These are phyloP conservation scores for Alternaria tenuissima DNA, from an alignment of 2,329 filamentous ascomycete genomes.

Conservation along the genomic window DNA sequence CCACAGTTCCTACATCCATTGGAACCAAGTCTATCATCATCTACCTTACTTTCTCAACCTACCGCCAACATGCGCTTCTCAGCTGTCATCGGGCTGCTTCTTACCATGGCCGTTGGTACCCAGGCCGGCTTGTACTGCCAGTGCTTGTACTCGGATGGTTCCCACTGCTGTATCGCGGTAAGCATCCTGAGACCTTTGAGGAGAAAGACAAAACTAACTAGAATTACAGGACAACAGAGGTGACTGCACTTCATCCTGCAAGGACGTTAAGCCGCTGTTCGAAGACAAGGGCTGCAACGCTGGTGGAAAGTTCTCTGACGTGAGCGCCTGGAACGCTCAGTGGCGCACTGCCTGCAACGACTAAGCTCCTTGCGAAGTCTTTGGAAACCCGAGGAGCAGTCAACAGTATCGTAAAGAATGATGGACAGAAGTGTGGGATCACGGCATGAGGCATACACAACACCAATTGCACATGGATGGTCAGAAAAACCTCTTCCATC, in stretches of 20 bases:
- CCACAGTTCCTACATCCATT: neutral
- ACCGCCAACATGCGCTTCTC: slow-evolving; percentile 1
- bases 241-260: neutral
- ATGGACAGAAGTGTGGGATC: neutral
- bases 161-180: slow-evolving; percentile 4
- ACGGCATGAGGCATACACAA: neutral
- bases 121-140: neutral
- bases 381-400: neutral
- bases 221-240: neutral
- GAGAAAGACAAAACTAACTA: neutral
- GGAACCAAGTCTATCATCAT: neutral
- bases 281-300: neutral
- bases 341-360: neutral
- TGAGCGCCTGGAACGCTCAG: slow-evolving; percentile 3
- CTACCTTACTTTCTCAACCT: neutral
- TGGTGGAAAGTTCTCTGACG: slow-evolving; percentile 1
- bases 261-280: neutral
- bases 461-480: neutral
- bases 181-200: neutral
- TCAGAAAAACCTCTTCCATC: neutral
- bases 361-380: neutral
- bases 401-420: neutral
- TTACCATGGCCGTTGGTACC: slow-evolving; percentile 2
- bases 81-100: neutral
- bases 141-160: slow-evolving; percentile 1